Base-by-base conservation (phyloP, 805 yeast species). In the Saccharomycopsis sp. region DNA sequence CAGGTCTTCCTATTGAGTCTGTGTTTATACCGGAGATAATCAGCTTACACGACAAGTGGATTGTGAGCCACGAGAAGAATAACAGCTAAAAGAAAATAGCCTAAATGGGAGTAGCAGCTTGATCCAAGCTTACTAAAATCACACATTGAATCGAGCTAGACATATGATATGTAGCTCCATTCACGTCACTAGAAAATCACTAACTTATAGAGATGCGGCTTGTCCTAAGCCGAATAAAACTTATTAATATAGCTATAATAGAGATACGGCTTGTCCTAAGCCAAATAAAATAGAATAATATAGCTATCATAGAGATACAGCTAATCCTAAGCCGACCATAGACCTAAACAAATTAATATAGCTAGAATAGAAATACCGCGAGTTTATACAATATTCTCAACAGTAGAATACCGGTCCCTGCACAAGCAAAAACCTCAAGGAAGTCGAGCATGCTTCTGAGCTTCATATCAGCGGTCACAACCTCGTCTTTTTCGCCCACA, bases 21-120 rank as follows among this genome's bases (percentile, higher is more conserved):
- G 61, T 84, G 51, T 89, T 92, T 54, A 81, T 94, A 3, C 97
- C 98, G 0, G 80, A 78, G 53, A 91, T 91, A 2, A 77, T 88
- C 24, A 67, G 72, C 58, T 72, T 77, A 56, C 99, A 92, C 69
- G 68, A 73, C 3, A 63, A 65, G 2, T 89, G 94, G 91, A 83
- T 87, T 34, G 66, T 68, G 51, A 62, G 64, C 12, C 56, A 56
- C 67, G 60, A 60, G 64, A 53, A 58, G 60, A 52, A 57, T 15
- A 2, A 44, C n/a, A 23, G 16, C 12, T 24, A 15, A 50, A 44
- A 44, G 48, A 44, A 44, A 44, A 44, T 16, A 44, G n/a, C 12
- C 12, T 37, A 37, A 37, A 37, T 12, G 44, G n/a, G n/a, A n/a
- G n/a, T n/a, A n/a, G n/a, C n/a, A n/a, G n/a, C n/a, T n/a, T n/a